Evolutionary conservation across 306 rosid genomes (phyloP).

Genomic region (peach (Prunus persica)): DNA sequence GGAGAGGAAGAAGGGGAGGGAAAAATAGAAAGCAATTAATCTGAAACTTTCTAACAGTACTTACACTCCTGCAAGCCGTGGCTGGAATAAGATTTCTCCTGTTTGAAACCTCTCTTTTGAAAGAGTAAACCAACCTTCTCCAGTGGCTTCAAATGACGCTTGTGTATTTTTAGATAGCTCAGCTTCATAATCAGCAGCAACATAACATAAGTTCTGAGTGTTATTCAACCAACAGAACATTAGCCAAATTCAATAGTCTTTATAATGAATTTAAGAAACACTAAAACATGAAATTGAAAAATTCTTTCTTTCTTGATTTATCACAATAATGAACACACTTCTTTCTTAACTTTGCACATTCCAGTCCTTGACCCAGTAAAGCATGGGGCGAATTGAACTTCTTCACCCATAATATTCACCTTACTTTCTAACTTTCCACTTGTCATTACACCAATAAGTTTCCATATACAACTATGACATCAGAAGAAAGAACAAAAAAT

Average conservation of each 20-base stretch:
- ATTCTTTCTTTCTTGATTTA: not conserved
- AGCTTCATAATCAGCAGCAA: slow-evolving; percentile 84
- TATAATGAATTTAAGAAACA: not conserved
- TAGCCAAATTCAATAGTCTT: slow-evolving; percentile 6
- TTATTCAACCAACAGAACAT: slow-evolving; percentile 25
- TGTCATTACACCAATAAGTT: not conserved
- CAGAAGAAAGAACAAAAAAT: not conserved
- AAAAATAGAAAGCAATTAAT: not conserved
- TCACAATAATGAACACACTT: not conserved
- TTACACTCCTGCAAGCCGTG: slow-evolving; percentile 80
- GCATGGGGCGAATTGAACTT: slow-evolving; percentile 7
- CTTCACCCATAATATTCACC: not conserved
- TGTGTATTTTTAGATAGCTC: slow-evolving; percentile 60
- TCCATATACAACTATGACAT: not conserved
- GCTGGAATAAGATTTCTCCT: slow-evolving; percentile 80
- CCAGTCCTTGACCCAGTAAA: not conserved
- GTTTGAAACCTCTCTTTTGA: slow-evolving; percentile 91
- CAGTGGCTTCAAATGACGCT: slow-evolving; percentile 60
- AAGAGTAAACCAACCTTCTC: slow-evolving; percentile 76
- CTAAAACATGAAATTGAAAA: not conserved
- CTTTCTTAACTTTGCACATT: not conserved
- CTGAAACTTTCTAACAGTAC: slow-evolving; percentile 20
- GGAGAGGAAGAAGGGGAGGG: not conserved
- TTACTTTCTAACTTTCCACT: not conserved
- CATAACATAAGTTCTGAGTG: slow-evolving; percentile 76